Evolutionary conservation across 1,284 basidiomycete genomes (phyloP), one percentile per base, ranked within the genome.

Genomic region (Rhodotorula mucilaginosa): DNA sequence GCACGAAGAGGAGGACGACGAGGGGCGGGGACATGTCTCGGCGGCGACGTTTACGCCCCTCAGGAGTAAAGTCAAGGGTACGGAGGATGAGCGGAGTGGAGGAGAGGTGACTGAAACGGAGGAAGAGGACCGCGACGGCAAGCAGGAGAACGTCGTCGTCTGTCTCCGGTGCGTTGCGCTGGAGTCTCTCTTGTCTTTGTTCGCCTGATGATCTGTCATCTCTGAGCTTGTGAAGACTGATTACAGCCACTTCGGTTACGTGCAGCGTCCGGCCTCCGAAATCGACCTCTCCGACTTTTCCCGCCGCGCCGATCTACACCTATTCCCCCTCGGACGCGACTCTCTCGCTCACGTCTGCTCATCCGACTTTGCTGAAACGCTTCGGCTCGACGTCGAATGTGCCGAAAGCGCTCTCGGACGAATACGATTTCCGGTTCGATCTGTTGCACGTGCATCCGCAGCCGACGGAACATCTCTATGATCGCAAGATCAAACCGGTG

Each of bases 401-500:
- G 8, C 39, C 63, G 8, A 46, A 29, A 10, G 21, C 26, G 26
- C 51, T 56, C 29, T 61, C 74, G 52, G 72, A 72, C n/a, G 74
- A 76, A 23, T 76, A 76, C 70, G 69, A 73, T 16, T 76, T 67
- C 44, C 64, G 58, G 13, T 76, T 76, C 61, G 74, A 72, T 51
- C 47, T 73, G 19, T 58, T 84, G 5, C 80, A 83, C n/a, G 75
- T 82, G 46, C 76, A 79, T 29, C 83, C 83, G 0, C 77, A 77
- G 0, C 79, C 78, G 0, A 85, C 83, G 0, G 76, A 79, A 5
- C 79, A 81, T 16, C 78, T 85, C 7, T 87, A 85, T 74, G 76
- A 80, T n/a, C 70, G 74, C 12, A 82, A 84, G 75, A 83, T 87
- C 57, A 79, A 82, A 0, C 83, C 84, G 0, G 78, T 86, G 16